Evolutionary conservation across 2,329 filamentous ascomycete species (phyloP).

Genomic region (Apiospora rasikravindrae): DNA sequence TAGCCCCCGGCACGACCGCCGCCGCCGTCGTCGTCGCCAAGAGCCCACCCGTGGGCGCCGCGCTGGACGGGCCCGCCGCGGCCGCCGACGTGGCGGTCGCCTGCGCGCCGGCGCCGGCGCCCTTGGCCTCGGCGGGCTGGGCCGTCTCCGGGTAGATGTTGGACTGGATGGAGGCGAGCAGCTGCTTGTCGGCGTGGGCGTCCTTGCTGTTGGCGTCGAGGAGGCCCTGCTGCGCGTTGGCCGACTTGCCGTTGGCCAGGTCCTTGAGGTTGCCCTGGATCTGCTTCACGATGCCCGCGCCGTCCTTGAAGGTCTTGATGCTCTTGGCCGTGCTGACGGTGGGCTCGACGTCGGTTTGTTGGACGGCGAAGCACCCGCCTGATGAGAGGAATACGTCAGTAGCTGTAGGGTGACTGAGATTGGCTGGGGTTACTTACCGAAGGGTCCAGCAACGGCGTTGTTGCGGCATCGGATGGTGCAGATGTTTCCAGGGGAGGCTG

Average conservation of each 20-base stretch:
- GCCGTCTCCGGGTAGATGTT: conserved; percentile 46
- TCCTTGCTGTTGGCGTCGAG: conserved; percentile 56
- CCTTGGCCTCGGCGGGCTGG: conserved; percentile 37
- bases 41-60: conserved; percentile 8
- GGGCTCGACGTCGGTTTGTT: conserved; percentile 54
- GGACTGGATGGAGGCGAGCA: conserved; percentile 41
- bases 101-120: conserved; percentile 32
- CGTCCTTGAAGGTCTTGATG: conserved; percentile 47
- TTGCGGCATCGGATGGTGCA: conserved; percentile 66
- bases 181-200: conserved; percentile 51
- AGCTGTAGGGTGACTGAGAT: conserved; percentile 51
- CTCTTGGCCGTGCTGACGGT: conserved; percentile 49
- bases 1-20: conserved; percentile 25
- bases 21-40: conserved; percentile 24
- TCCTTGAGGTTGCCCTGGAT: conserved; percentile 23
- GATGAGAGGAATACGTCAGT: not conserved
- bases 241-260: conserved; percentile 46
- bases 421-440: conserved; percentile 47
- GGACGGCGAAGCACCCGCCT: conserved; percentile 58
- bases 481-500: conserved; percentile 60
- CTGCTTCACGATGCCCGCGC: conserved; percentile 27
- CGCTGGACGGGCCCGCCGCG: conserved; percentile 26
- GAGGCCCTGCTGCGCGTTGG: conserved; percentile 53
- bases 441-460: conserved; percentile 60
- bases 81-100: conserved; percentile 26